Base-by-base conservation (phyloP, 805 yeast species). In the Kodamaea kakaduensis region DNA sequence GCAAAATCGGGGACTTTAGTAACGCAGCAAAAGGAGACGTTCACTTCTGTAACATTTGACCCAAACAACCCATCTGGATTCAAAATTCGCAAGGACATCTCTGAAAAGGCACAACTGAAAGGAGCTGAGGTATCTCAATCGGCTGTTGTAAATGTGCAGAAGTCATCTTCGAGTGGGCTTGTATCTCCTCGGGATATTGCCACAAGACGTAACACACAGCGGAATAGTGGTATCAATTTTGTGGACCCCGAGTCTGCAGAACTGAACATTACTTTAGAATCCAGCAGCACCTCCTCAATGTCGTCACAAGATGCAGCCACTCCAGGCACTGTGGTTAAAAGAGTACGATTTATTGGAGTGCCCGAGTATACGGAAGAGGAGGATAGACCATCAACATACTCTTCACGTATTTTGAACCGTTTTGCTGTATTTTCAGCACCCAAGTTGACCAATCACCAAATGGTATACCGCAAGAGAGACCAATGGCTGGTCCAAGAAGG, bases 291-390 rank as follows among this genome's bases (percentile, higher is more conserved):
- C 15, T 34, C 37, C 14, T 26, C 37, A 14, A 32, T 37, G 15
- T 25, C 42, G 41, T 26, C 32, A 12, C 38, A 31, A 17, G 33
- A 31, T 18, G 17, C 20, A 5, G 18, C 25, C 3, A 13, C 21
- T 9, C 26, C 17, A 25, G 20, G 28, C 5, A 24, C 32, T 5
- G 26, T 36, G 2, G 34, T 53, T 2, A 74, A 72, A 42, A 71
- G 59, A 42, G 80, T 75, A 8, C 50, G 81, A 20, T 75, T 75
- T 42, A 56, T 57, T 4, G 80, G 79, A 0, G 79, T 75, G 4
- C 64, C 73, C 1, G 71, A 64, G 33, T 75, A 72, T 37, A 48
- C 67, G 2, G 75, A 67, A 21, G 74, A 67, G 5, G 81, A 75
- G 48, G 81, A 75, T 52, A 75, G 74, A 0, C 80, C 80, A 1